A percentile compares a stretch with the other conserved stretches of the same genome.
Evolutionary conservation across 495 filamentous ascomycete species (phyloP).

Genomic region (Aspergillus olivimuriae): DNA sequence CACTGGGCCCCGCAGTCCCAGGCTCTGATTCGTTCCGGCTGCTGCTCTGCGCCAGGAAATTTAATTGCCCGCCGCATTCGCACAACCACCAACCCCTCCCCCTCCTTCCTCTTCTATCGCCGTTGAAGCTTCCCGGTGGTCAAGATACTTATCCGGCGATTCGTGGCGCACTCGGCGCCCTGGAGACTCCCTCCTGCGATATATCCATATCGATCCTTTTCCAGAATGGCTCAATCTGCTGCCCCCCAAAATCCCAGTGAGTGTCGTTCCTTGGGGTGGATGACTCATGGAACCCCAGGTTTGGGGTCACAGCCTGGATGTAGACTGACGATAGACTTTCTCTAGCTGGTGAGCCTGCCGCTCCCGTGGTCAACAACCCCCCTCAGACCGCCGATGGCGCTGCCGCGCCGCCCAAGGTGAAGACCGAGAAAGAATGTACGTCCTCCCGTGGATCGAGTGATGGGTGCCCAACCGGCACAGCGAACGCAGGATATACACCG

Average conservation of each 20-base stretch:
- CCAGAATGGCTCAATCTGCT: slow-evolving; percentile 55
- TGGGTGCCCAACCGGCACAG: background rate
- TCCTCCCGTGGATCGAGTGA: slow-evolving; percentile 1
- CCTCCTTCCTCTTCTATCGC: slow-evolving; percentile 16
- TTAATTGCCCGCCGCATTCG: slow-evolving; percentile 24
- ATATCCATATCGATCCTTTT: slow-evolving; percentile 41
- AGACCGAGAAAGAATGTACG: slow-evolving; percentile 54
- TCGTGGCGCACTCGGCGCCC: slow-evolving; percentile 46
- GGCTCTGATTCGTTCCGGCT: slow-evolving; percentile 24
- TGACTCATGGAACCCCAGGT: background rate
- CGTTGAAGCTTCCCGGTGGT: slow-evolving; percentile 22
- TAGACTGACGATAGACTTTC: slow-evolving; percentile 4
- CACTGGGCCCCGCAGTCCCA: slow-evolving; percentile 15
- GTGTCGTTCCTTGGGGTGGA: slow-evolving; percentile 11
- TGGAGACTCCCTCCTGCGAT: slow-evolving; percentile 39
- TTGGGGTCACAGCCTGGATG: background rate
- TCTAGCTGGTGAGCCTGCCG: slow-evolving; percentile 48
- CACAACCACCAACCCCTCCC: slow-evolving; percentile 22
- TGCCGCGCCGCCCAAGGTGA: slow-evolving; percentile 45
- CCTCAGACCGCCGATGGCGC: slow-evolving; percentile 43
- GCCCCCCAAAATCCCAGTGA: slow-evolving; percentile 50
- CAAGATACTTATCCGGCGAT: slow-evolving; percentile 45
- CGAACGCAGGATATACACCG: too few species aligned
- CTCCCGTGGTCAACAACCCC: slow-evolving; percentile 39
- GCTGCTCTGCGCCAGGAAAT: slow-evolving; percentile 24